Conservation (phyloP, 768 basidiomycete species). For the Exsudoporus frostii region DNA sequence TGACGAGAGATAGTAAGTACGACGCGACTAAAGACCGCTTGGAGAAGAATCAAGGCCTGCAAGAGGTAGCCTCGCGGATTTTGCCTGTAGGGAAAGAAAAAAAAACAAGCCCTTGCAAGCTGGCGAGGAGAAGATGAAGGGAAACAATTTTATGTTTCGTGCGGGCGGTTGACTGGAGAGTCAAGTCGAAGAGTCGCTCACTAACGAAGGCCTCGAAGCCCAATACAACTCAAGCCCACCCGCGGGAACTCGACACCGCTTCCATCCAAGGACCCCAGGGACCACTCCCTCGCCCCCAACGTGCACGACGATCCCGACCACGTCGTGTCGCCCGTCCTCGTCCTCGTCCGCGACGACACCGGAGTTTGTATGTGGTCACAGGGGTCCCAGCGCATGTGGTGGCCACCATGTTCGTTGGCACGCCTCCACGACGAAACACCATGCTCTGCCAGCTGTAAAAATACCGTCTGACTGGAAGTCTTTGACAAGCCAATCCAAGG, state of each 20-base stretch:
- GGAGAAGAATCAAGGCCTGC: constrained; percentile 19
- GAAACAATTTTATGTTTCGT: constrained; percentile 30
- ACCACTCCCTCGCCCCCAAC: constrained; percentile 4
- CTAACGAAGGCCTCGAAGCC: constrained; percentile 27
- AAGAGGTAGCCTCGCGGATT: constrained; percentile 18
- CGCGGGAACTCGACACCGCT: constrained; percentile 34
- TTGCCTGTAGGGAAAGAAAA: constrained; percentile 18
- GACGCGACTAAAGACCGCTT: constrained; percentile 31
- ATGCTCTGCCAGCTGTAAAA: background rate
- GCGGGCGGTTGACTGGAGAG: constrained; percentile 26
- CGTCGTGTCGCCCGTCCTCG: background rate
- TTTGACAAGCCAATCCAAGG: background rate
- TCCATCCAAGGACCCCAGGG: constrained; percentile 21
- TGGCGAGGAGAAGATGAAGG: constrained; percentile 21
- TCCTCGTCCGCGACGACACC: constrained; percentile 6
- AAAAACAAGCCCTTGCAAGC: constrained; percentile 24
- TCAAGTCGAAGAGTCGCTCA: constrained; percentile 32
- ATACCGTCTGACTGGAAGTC: background rate
- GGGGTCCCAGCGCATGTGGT: constrained; percentile 28
- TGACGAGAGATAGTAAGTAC: constrained; percentile 35
- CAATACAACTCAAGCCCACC: constrained; percentile 21
- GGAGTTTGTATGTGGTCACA: constrained; percentile 30
- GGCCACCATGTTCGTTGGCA: background rate
- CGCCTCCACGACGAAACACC: background rate
- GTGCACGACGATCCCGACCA: background rate